Percentiles rank a stretch among this genome's conserved stretches.
These are phyloP conservation scores for Penicillium sp. DNA, from an alignment of 2,329 filamentous ascomycete species.

Conservation along the genomic window DNA sequence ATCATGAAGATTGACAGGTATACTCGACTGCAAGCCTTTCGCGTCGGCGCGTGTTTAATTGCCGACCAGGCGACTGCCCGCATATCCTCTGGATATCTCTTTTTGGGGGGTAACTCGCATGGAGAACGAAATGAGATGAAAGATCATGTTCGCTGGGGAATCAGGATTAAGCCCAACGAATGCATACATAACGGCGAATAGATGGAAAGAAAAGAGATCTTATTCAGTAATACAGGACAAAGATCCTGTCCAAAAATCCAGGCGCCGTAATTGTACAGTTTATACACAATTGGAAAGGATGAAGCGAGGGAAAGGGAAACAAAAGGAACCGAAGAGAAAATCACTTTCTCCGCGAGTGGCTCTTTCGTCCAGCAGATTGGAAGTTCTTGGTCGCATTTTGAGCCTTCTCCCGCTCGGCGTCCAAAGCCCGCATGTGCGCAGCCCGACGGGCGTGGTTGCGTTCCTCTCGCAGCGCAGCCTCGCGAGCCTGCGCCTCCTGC, in stretches of 20 bases:
- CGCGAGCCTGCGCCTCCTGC: constrained; percentile 21
- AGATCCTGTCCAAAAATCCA: constrained; percentile 12
- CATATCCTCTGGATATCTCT: too few species aligned
- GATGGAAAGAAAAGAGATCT: constrained; percentile 4
- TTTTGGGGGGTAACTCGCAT: too few species aligned
- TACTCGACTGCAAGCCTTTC: too few species aligned
- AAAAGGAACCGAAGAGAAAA: constrained; percentile 8
- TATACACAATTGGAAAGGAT: constrained; percentile 6
- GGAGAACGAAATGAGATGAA: too few species aligned
- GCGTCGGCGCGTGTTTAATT: too few species aligned
- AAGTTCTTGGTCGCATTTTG: constrained; percentile 10
- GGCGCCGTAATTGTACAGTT: constrained; percentile 23
- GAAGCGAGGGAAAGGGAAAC: too few species aligned
- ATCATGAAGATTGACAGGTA: too few species aligned
- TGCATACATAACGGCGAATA: not conserved
- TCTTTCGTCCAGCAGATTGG: constrained; percentile 6
- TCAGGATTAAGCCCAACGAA: too few species aligned
- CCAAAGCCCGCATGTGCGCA: constrained; percentile 21
- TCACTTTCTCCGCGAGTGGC: constrained; percentile 7
- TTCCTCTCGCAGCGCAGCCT: constrained; percentile 29
- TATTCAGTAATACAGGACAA: constrained; percentile 15
- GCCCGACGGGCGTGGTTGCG: constrained; percentile 30
- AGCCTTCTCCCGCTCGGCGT: constrained; percentile 22
- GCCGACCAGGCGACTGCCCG: too few species aligned
- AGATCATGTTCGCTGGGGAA: too few species aligned